A percentile compares a stretch with the other conserved stretches of the same genome.
These are phyloP conservation scores for Penicillium odoratum DNA, from an alignment of 495 filamentous ascomycete species.

Conservation along the genomic window DNA sequence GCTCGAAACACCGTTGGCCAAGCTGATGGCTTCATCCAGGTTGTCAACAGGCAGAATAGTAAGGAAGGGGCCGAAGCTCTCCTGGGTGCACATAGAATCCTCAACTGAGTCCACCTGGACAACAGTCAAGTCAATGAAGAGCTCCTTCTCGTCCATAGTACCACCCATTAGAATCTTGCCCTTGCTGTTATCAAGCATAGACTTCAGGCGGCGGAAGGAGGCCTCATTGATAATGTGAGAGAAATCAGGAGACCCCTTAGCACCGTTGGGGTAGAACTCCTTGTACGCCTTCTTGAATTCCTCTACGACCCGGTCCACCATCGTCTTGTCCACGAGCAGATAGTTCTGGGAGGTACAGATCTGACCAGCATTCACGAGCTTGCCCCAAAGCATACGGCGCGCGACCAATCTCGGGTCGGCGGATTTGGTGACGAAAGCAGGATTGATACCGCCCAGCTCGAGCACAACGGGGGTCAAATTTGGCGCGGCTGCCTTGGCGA, in stretches of 20 bases:
- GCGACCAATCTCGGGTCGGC: conserved; percentile 81
- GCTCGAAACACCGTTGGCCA: conserved; percentile 71
- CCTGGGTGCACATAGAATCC: conserved; percentile 75
- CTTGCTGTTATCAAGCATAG: conserved; percentile 76
- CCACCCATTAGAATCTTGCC: conserved; percentile 88
- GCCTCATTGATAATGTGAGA: conserved; percentile 73
- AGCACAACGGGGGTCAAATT: conserved; percentile 84
- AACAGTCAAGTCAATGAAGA: conserved; percentile 84
- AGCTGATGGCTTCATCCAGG: conserved; percentile 76
- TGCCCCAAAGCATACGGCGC: conserved; percentile 82
- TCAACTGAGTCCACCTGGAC: conserved; percentile 71
- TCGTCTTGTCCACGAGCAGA: conserved; percentile 71
- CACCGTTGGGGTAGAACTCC: conserved; percentile 84
- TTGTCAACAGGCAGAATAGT: conserved; percentile 71
- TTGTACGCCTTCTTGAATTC: conserved; percentile 69
- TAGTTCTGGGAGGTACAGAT: conserved; percentile 90
- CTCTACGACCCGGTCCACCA: conserved; percentile 70
- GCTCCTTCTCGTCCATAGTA: conserved; percentile 71
- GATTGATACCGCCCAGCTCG: conserved; percentile 90
- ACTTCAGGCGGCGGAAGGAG: conserved; percentile 82
- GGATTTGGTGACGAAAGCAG: conserved; percentile 81
- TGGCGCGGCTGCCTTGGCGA: conserved; percentile 89
- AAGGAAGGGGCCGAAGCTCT: conserved; percentile 89
- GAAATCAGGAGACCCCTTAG: conserved; percentile 71
- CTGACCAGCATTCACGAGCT: conserved; percentile 81